Evolutionary conservation across 805 yeast species (phyloP).

Genomic region (Teunomyces cretensis): DNA sequence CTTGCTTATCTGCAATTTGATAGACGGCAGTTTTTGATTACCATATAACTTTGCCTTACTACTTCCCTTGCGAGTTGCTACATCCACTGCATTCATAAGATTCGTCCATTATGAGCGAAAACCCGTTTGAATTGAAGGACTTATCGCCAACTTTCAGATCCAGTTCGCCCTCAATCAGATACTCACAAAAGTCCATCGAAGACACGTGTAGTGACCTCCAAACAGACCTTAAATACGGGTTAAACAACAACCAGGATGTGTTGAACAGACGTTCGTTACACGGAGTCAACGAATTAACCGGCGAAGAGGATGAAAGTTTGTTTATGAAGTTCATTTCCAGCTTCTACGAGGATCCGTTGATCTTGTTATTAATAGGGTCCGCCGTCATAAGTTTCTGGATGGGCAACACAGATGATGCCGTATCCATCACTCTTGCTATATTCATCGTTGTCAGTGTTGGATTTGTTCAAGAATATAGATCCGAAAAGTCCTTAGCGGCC

Average conservation of each 20-base stretch:
- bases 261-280: constrained; percentile 66
- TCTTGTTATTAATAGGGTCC: constrained; percentile 83
- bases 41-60: too few relatives aligned
- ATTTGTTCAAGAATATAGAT: constrained; percentile 93
- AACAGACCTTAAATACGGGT: constrained; percentile 62
- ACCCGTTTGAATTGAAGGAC: constrained; percentile 33
- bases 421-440: constrained; percentile 91
- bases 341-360: constrained; percentile 89
- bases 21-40: too few relatives aligned
- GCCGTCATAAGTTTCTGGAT: constrained; percentile 82
- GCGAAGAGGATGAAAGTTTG: constrained; percentile 76
- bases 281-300: constrained; percentile 77
- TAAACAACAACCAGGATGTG: constrained; percentile 69
- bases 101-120: constrained; percentile 34
- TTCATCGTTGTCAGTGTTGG: constrained; percentile 95
- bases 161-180: constrained; percentile 62
- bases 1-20: too few relatives aligned
- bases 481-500: constrained; percentile 93
- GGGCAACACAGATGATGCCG: constrained; percentile 96
- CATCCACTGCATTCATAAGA: neutral
- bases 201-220: constrained; percentile 62
- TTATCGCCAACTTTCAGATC: constrained; percentile 18
- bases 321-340: constrained; percentile 71
- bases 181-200: constrained; percentile 59
- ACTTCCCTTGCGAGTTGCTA: neutral